A percentile compares a stretch with the other conserved stretches of the same genome.
Evolutionary conservation across 2,329 filamentous ascomycete genomes (phyloP).

Genomic region (Nigrograna mackinnonii): DNA sequence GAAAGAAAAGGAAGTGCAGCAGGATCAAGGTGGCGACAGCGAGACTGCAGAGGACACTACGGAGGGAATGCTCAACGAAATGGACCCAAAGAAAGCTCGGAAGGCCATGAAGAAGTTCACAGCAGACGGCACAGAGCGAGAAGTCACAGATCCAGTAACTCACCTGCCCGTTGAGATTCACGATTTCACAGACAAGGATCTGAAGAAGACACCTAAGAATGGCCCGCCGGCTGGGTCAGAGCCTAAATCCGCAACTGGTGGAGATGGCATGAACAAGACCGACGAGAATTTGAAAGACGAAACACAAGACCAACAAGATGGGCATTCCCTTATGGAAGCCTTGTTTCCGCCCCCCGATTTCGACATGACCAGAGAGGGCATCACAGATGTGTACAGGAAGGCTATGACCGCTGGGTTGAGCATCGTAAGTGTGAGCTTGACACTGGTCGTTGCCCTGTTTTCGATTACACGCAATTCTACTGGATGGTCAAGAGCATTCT

Average conservation of each 20-base stretch:
- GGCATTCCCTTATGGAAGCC: conserved; percentile 50
- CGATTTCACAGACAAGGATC: conserved; percentile 67
- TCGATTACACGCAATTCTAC: conserved; percentile 32
- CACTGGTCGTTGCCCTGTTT: conserved; percentile 37
- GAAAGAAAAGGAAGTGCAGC: conserved; percentile 18
- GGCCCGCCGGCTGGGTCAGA: conserved; percentile 45
- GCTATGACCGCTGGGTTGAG: conserved; percentile 47
- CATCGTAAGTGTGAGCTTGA: conserved; percentile 36
- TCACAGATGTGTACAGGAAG: conserved; percentile 49
- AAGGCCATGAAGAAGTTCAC: conserved; percentile 55
- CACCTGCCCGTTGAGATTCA: conserved; percentile 71
- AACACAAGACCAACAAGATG: conserved; percentile 43
- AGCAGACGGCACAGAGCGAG: conserved; percentile 53
- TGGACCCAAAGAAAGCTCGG: conserved; percentile 50
- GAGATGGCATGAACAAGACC: conserved; percentile 49
- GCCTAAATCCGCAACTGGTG: conserved; percentile 48
- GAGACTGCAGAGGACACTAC: conserved; percentile 48
- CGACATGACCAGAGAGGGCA: conserved; percentile 47
- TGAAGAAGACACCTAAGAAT: conserved; percentile 55
- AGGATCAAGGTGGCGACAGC: conserved; percentile 22
- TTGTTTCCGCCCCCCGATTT: conserved; percentile 60
- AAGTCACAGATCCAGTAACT: conserved; percentile 74
- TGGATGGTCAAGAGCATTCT: conserved; percentile 34
- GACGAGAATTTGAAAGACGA: conserved; percentile 49
- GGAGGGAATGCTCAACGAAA: conserved; percentile 38